Evolutionary conservation across 176 grass and related monocot species (phyloP).

Genomic region (Juncus inflexus): DNA sequence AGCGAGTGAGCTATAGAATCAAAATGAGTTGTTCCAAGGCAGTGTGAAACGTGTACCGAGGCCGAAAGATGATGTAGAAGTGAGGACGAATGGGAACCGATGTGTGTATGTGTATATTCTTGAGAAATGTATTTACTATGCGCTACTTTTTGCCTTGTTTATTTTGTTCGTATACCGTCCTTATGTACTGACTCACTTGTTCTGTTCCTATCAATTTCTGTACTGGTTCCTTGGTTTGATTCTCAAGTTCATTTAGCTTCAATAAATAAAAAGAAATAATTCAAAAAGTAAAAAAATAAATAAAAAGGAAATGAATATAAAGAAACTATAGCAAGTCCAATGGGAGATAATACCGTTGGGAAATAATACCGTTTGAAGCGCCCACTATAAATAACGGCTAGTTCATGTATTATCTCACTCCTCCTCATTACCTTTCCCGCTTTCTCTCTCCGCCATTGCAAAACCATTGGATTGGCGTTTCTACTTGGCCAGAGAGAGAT

Average conservation of each 20-base stretch:
- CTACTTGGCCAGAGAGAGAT: slow-evolving; percentile 1
- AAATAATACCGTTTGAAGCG: slow-evolving; percentile 12
- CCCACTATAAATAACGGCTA: neutral
- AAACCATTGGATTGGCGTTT: slow-evolving; percentile 1
- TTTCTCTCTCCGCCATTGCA: neutral
- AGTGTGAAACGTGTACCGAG: neutral
- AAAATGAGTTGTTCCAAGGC: neutral
- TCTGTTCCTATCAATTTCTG: no score
- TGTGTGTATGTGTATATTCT: slow-evolving; percentile 16
- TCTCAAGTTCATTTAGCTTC: no score
- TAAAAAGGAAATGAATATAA: no score
- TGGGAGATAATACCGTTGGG: no score
- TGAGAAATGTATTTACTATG: slow-evolving; percentile 16
- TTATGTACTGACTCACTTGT: neutral
- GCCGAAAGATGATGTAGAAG: slow-evolving; percentile 10
- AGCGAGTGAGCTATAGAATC: no score
- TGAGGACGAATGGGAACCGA: neutral
- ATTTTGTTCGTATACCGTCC: slow-evolving; percentile 9
- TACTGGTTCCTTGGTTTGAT: no score
- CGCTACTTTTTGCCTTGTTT: neutral
- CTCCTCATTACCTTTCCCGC: neutral
- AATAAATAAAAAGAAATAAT: neutral
- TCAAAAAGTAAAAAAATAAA: neutral
- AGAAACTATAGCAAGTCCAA: no score
- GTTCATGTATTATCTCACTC: neutral